These are phyloP conservation scores for Penicillium sp. DNA, from an alignment of 2,329 filamentous ascomycete genomes.

Conservation along the genomic window DNA sequence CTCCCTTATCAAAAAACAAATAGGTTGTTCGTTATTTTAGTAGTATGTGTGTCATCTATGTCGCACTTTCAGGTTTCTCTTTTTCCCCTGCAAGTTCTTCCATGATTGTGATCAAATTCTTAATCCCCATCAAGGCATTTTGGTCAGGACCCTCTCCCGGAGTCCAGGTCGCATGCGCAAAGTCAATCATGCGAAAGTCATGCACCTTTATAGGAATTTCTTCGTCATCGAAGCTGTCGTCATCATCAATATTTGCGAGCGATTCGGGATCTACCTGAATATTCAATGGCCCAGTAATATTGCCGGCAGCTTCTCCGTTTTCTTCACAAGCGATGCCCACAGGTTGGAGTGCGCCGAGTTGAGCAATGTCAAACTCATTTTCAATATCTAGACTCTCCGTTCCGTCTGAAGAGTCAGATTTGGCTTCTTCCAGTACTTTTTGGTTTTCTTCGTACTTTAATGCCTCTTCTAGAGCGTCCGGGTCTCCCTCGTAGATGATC, in stretches of 20 bases:
- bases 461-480: slow-evolving; percentile 50
- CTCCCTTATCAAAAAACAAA: neutral
- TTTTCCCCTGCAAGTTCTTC: slow-evolving; percentile 52
- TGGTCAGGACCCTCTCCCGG: slow-evolving; percentile 81
- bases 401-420: slow-evolving; percentile 17
- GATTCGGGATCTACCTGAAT: slow-evolving; percentile 31
- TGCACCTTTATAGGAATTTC: slow-evolving; percentile 62
- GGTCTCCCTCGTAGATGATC: slow-evolving; percentile 64
- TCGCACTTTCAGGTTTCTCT: slow-evolving; percentile 12
- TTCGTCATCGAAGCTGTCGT: slow-evolving; percentile 54
- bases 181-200: slow-evolving; percentile 87
- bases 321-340: slow-evolving; percentile 19
- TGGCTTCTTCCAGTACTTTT: slow-evolving; percentile 31
- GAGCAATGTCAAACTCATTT: slow-evolving; percentile 8
- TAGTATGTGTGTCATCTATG: slow-evolving; percentile 1
- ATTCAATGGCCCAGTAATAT: slow-evolving; percentile 18
- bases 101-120: slow-evolving; percentile 68
- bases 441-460: slow-evolving; percentile 43
- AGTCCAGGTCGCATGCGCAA: slow-evolving; percentile 85
- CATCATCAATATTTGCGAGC: slow-evolving; percentile 42
- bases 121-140: slow-evolving; percentile 71
- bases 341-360: slow-evolving; percentile 4
- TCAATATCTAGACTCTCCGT: slow-evolving; percentile 27
- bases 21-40: neutral
- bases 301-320: slow-evolving; percentile 21